Evolutionary conservation across 352 stramenopile genomes (phyloP), one percentile per base, ranked within the genome.

Genomic region (Poterioochromonas sp.): DNA sequence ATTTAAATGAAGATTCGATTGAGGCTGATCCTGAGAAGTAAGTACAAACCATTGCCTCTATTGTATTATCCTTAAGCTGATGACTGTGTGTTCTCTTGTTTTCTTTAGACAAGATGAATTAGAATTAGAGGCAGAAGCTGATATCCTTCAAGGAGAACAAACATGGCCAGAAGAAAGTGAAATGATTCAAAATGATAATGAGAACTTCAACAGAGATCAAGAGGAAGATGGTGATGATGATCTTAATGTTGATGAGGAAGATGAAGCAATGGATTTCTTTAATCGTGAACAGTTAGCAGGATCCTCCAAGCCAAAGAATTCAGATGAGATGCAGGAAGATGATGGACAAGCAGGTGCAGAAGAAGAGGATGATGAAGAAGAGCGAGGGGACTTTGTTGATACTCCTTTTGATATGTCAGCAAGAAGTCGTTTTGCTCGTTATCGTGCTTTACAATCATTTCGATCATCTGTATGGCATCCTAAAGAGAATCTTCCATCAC

Each of bases 151-250:
- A 26, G 94, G 94, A 22, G 96, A 99, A 79, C 96, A 99, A 86
- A 99, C 96, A 76, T 97, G 92, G 92, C 92, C 92, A 0, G 95
- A 91, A 18, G 87, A 97, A 65, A 93, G 98, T 78, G 94, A 97
- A 73, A 90, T 97, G 69, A 91, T 92, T 40, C 90, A 95, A 49
- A 90, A 85, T 20, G 81, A 85, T 51, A 71, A 83, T 44, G 76
- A 83, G 47, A 40, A 35, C 22, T 8, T 26, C 8, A 29, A 73
- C 22, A 32, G 3, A 64, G 29, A 64, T 34, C 8, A 64, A 26
- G 63, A 47, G 37, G 63, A 73, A 5, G 29, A 68, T 20, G 37
- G 18, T 11, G 29, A 40, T 5, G 53, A 64, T 15, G 53, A 53
- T 35, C 18, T n/a, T n/a, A 26, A 40, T 40, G 26, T 68, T 5